These are phyloP conservation scores for Berkeleyomyces basicola DNA, from an alignment of 2,329 filamentous ascomycete species.

Conservation along the genomic window DNA sequence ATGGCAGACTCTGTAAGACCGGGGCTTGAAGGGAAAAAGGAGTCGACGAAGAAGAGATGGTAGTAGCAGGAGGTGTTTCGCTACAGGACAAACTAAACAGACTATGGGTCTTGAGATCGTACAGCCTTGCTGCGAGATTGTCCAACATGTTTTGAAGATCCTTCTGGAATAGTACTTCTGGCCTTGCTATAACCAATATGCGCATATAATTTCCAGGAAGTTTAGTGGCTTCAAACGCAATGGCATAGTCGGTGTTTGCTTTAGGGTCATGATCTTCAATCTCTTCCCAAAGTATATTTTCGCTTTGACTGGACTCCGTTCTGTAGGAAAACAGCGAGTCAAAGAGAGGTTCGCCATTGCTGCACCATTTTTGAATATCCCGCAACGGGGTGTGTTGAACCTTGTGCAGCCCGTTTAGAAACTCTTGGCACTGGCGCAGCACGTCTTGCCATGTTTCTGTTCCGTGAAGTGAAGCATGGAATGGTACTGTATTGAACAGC, in stretches of 20 bases:
- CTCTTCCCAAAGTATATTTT: conserved; percentile 34
- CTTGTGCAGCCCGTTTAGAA: conserved; percentile 48
- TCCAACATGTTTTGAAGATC: neutral
- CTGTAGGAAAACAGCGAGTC: conserved; percentile 76
- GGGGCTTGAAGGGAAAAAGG: neutral
- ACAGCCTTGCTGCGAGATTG: neutral
- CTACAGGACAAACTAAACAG: neutral
- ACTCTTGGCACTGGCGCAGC: conserved; percentile 49
- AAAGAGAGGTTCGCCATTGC: conserved; percentile 46
- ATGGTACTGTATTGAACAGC: conserved; percentile 79
- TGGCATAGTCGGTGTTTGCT: conserved; percentile 45
- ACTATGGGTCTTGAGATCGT: neutral
- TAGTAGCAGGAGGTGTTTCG: neutral
- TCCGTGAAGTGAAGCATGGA: conserved; percentile 29
- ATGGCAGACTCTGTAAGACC: neutral
- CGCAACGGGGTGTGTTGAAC: conserved; percentile 69
- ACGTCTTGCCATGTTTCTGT: conserved; percentile 38
- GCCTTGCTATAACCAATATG: conserved; percentile 44
- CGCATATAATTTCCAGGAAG: conserved; percentile 29
- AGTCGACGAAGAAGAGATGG: neutral
- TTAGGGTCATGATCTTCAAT: conserved; percentile 29
- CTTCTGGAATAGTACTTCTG: conserved; percentile 16
- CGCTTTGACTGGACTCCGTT: conserved; percentile 22
- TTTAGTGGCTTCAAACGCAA: conserved; percentile 60
- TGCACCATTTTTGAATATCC: conserved; percentile 65